These are phyloP conservation scores for Termitomyces sp. DNA, from an alignment of 768 basidiomycete genomes.

Conservation along the genomic window DNA sequence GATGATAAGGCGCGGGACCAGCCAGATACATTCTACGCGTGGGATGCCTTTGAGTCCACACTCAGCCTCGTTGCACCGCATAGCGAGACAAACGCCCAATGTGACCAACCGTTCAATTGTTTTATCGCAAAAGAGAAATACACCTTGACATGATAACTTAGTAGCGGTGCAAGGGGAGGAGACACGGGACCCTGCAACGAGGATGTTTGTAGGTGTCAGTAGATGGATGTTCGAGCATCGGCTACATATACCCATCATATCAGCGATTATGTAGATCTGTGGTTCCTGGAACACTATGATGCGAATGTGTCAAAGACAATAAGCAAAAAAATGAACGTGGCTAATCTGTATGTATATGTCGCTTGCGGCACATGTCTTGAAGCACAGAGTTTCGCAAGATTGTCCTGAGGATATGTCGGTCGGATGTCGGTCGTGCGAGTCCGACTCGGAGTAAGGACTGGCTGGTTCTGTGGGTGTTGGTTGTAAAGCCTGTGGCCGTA, in stretches of 20 bases:
- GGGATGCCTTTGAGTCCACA: not conserved
- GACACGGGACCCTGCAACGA: not conserved
- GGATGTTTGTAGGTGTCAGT: not conserved
- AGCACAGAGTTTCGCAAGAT: not conserved
- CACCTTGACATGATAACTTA: not conserved
- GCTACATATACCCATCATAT: not conserved
- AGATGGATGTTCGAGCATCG: not conserved
- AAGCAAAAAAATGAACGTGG: not conserved
- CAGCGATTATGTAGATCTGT: not conserved
- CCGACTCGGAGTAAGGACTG: not conserved
- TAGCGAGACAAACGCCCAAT: not conserved
- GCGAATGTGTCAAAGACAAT: not conserved
- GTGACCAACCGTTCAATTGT: not conserved
- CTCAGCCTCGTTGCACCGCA: not conserved
- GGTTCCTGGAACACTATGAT: conserved; percentile 4
- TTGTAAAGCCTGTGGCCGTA: no score
- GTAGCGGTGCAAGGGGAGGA: not conserved
- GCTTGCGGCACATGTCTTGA: not conserved
- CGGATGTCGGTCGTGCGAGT: not conserved
- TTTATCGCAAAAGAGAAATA: not conserved
- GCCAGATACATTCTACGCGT: not conserved
- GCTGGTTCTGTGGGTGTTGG: not conserved
- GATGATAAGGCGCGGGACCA: not conserved
- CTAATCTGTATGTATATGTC: not conserved
- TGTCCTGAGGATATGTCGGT: not conserved